Evolutionary conservation across 805 yeast species (phyloP), one percentile per base, ranked within the genome.

Genomic region (Saturnispora sekii): DNA sequence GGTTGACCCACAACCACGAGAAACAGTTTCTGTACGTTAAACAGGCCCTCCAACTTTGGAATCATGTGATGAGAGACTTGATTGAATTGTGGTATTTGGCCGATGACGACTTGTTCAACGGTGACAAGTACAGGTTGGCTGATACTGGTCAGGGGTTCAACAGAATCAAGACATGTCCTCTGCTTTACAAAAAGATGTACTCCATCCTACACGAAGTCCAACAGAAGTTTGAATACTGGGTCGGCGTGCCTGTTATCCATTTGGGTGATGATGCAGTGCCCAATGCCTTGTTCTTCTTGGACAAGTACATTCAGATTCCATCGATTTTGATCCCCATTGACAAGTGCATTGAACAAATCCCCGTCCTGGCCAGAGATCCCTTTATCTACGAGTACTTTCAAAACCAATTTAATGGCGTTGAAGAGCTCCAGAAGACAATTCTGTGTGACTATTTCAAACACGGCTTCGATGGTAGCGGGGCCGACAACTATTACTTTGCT

Each of bases 191-290:
- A 44, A 78, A 78, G 44, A 84, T 84, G 89, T 81, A 81, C 52
- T 71, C 69, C 48, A 76, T 84, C 47, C 67, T 84, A 40, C 61
- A 70, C n/a, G 79, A 78, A 46, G 84, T 84, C 38, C 84, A 84
- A 55, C 68, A 69, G 40, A 75, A 84, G 17, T 75, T 81, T 4
- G 63, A 60, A 14, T 64, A 73, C 2, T 84, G 93, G 90, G 81
- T 84, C 31, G 94, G 94, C 2, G 78, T 86, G 5, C 76, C 84
- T 12, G 90, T 81, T 17, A 83, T 84, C 18, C 94, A 84, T 61
- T 57, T 84, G 14, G 94, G 93, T 35, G 94, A 84, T 60, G 82
- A 79, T 53, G 84, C 89, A 1, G 94, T 84, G 5, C 94, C 94
- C 2, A 84, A 84, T 59, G 88, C 90, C 0, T 59, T 84, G 48